Conservation (phyloP, 208 protist genomes). For the Angomonas deanei region DNA sequence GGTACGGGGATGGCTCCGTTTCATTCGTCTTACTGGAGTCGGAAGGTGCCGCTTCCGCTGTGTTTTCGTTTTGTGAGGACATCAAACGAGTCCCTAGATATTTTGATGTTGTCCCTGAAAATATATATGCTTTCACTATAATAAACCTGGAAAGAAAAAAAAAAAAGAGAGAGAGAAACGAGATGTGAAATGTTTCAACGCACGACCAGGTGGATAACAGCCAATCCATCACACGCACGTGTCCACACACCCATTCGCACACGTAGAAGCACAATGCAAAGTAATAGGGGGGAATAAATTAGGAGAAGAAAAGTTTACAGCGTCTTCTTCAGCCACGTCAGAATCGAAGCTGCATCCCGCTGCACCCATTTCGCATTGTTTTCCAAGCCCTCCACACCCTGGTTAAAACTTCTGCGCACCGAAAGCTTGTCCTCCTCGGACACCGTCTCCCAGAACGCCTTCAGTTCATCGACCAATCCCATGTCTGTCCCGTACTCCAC, state of each 20-base stretch:
- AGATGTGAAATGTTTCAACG: too few relatives aligned
- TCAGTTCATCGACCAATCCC: constrained; percentile 27
- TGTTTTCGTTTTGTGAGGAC: too few relatives aligned
- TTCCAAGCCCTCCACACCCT: constrained; percentile 45
- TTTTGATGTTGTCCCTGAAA: too few relatives aligned
- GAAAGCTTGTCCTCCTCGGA: constrained; percentile 29
- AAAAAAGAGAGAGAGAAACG: not conserved
- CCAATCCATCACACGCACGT: too few relatives aligned
- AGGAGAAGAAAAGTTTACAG: not conserved
- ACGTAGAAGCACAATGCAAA: too few relatives aligned
- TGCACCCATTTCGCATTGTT: constrained; percentile 36
- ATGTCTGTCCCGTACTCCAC: constrained; percentile 35
- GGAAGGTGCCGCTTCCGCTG: not conserved
- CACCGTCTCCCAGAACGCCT: constrained; percentile 34
- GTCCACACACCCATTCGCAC: too few relatives aligned
- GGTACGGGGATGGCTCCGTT: not conserved
- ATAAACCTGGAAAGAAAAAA: not conserved
- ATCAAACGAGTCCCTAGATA: too few relatives aligned
- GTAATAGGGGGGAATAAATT: not conserved
- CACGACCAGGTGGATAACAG: too few relatives aligned
- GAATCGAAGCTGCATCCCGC: constrained; percentile 21
- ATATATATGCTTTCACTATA: too few relatives aligned
- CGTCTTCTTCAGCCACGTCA: not conserved
- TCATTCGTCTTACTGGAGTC: not conserved
- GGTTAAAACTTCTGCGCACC: constrained; percentile 39